phyloP scores from a whole-genome alignment of 2,329 filamentous ascomycete species.

The Chrysoporthe deuterocubensis region DNA sequence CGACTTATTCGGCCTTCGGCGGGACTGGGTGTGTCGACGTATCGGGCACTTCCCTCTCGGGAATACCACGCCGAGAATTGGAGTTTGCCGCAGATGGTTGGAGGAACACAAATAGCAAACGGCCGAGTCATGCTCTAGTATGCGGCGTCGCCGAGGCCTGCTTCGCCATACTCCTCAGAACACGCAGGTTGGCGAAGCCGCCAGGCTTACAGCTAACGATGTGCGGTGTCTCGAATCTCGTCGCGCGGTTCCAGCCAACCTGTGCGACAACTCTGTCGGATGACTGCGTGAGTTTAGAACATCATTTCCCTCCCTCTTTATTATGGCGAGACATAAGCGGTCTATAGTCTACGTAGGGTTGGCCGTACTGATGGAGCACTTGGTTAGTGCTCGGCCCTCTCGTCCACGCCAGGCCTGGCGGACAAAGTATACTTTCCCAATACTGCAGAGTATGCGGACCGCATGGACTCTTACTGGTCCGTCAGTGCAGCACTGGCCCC shows the following conservation, averaged over 20 bases:
- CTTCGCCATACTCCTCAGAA: not conserved
- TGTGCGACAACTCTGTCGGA: not conserved
- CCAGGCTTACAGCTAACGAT: not conserved
- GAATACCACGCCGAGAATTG: not conserved
- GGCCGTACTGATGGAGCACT: not conserved
- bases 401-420: constrained; percentile 31
- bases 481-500: constrained; percentile 40
- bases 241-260: not conserved
- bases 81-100: not conserved
- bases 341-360: not conserved
- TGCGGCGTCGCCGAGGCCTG: not conserved
- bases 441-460: constrained; percentile 35
- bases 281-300: constrained; percentile 6
- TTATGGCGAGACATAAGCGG: too few species aligned
- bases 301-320: not conserved
- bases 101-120: not conserved
- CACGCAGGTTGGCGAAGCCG: not conserved
- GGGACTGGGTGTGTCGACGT: not conserved
- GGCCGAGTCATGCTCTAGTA: not conserved
- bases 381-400: constrained; percentile 36
- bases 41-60: not conserved
- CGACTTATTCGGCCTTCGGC: not conserved
- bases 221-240: constrained; percentile 12
- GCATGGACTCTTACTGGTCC: constrained; percentile 44
- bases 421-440: constrained; percentile 38